Percentiles rank a stretch among this genome's conserved stretches.
These are phyloP conservation scores for Daedaleopsis sinensis DNA, from an alignment of 768 basidiomycete species.

Conservation along the genomic window DNA sequence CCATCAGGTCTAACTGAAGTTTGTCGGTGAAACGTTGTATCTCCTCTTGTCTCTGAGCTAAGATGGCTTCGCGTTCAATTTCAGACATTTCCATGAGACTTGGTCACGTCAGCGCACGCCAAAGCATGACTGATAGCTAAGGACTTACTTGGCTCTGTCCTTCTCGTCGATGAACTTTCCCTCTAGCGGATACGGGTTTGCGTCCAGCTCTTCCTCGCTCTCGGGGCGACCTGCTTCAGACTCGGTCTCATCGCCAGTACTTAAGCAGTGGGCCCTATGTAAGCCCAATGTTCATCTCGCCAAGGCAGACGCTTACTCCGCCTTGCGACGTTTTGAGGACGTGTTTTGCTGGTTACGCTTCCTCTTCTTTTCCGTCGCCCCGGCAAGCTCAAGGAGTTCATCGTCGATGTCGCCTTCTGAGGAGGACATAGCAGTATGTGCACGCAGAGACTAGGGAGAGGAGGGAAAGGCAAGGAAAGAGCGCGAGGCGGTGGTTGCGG, in stretches of 20 bases:
- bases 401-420: constrained; percentile 58
- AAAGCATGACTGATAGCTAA: constrained; percentile 2
- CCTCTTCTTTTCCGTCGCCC: constrained; percentile 67
- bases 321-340: constrained; percentile 68
- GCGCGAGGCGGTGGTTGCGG: constrained; percentile 4
- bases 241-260: constrained; percentile 38
- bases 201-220: constrained; percentile 58
- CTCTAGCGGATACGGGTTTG: constrained; percentile 86
- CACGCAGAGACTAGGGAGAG: constrained; percentile 15
- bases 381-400: constrained; percentile 82
- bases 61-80: constrained; percentile 85
- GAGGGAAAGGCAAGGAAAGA: background rate
- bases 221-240: constrained; percentile 59
- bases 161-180: constrained; percentile 87
- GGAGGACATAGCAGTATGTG: constrained; percentile 45
- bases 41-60: constrained; percentile 80
- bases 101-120: background rate
- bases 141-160: constrained; percentile 78
- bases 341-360: constrained; percentile 54
- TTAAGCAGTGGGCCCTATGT: background rate
- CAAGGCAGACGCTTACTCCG: constrained; percentile 56
- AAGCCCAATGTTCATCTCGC: background rate
- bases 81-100: constrained; percentile 84
- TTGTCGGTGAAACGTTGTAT: constrained; percentile 76
- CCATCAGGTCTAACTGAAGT: constrained; percentile 71